Evolutionary conservation across 2,329 filamentous ascomycete species (phyloP).

Genomic region (Apiospora hydei): DNA sequence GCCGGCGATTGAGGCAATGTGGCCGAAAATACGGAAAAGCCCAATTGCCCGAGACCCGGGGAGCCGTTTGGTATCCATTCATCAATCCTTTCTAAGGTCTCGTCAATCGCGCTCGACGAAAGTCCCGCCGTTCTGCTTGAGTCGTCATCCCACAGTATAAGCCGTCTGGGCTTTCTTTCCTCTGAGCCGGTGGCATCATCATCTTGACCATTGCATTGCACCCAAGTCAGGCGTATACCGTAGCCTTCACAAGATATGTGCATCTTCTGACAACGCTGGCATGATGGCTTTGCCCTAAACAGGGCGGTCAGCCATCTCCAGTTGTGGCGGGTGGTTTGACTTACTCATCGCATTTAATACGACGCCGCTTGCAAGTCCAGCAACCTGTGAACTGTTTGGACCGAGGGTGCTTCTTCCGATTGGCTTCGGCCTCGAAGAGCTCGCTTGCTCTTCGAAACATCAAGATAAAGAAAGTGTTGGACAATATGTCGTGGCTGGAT

Average conservation of each 20-base stretch:
- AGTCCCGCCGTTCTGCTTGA: not conserved
- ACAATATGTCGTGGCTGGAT: too few species aligned
- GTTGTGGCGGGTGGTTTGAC: not conserved
- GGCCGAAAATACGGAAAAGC: slow-evolving; percentile 20
- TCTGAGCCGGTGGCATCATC: not conserved
- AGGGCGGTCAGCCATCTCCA: not conserved
- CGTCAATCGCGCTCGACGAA: slow-evolving; percentile 26
- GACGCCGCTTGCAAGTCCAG: slow-evolving; percentile 25
- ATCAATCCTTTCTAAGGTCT: slow-evolving; percentile 27
- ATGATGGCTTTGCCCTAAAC: slow-evolving; percentile 24
- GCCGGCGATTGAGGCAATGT: not conserved
- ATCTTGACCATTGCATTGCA: slow-evolving; percentile 25
- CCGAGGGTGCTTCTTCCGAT: not conserved
- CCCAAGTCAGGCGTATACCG: slow-evolving; percentile 32
- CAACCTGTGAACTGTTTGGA: slow-evolving; percentile 24
- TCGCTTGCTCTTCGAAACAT: not conserved
- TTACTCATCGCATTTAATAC: slow-evolving; percentile 33
- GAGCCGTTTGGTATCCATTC: slow-evolving; percentile 24
- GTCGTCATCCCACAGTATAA: not conserved
- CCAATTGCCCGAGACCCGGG: not conserved
- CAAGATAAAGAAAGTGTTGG: too few species aligned
- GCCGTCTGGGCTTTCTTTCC: not conserved
- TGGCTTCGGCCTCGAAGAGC: not conserved
- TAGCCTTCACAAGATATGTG: slow-evolving; percentile 34
- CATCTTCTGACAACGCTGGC: slow-evolving; percentile 25